Evolutionary conservation across 352 stramenopile genomes (phyloP).

Genomic region (Paralagenidium karlingii): DNA sequence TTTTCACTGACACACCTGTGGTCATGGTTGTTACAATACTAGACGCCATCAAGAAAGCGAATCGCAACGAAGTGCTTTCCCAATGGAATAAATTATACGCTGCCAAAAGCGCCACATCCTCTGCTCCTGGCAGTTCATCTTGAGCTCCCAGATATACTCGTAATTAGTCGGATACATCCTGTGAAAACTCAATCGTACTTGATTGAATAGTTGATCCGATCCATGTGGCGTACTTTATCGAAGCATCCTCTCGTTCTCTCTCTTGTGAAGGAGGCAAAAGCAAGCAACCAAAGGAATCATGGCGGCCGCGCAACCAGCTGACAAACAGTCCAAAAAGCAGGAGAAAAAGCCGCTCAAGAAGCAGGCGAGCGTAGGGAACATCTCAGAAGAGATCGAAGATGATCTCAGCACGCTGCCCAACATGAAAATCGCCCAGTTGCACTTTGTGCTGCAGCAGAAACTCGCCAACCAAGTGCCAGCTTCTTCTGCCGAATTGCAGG

Average conservation of each 20-base stretch:
- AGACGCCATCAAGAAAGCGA: constrained; percentile 77
- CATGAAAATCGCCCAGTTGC: constrained; percentile 69
- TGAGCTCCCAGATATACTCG: too few relatives aligned
- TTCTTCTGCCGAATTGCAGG: constrained; percentile 29
- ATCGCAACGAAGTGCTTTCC: constrained; percentile 45
- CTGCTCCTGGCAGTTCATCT: too few relatives aligned
- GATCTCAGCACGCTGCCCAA: constrained; percentile 62
- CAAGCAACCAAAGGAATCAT: too few relatives aligned
- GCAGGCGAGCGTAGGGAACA: constrained; percentile 65
- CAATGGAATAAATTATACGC: constrained; percentile 75
- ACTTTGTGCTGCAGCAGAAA: constrained; percentile 61
- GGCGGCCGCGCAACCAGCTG: too few relatives aligned
- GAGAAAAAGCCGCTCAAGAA: constrained; percentile 35
- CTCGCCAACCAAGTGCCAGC: constrained; percentile 18
- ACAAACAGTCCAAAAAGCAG: too few relatives aligned
- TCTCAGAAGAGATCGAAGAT: constrained; percentile 81
- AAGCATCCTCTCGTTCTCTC: too few relatives aligned
- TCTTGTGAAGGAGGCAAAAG: too few relatives aligned
- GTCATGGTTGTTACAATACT: constrained; percentile 1
- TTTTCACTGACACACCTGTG: not conserved
- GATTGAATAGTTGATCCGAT: too few relatives aligned
- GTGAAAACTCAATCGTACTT: too few relatives aligned
- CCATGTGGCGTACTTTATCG: too few relatives aligned
- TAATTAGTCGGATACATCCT: too few relatives aligned
- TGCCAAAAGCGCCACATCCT: constrained; percentile 32